Conservation (phyloP, 257 asterid species). For the Ocimum tenuiflorum region DNA sequence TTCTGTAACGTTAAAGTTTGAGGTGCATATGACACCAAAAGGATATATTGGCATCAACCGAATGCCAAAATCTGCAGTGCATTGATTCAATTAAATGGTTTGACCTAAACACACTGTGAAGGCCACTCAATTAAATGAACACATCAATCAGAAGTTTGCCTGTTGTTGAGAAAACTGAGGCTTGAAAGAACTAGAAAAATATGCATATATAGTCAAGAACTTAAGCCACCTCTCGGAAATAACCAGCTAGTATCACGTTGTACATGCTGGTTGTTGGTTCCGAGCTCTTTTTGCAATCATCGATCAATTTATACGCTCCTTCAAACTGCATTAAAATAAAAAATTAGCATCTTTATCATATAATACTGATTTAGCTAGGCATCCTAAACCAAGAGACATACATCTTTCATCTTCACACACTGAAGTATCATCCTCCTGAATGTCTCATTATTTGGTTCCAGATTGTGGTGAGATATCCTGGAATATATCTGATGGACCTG, state of each 20-base stretch:
- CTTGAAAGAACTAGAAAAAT: conserved; percentile 10
- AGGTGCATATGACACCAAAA: neutral
- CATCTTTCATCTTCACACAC: conserved; percentile 77
- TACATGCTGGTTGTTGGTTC: conserved; percentile 55
- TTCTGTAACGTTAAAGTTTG: neutral
- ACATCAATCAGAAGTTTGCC: neutral
- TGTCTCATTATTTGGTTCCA: conserved; percentile 57
- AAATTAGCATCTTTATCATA: neutral
- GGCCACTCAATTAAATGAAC: neutral
- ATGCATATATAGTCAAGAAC: conserved; percentile 9
- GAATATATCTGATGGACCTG: conserved; percentile 62
- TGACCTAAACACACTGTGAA: neutral
- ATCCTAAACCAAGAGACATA: conserved; percentile 27
- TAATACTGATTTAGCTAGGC: conserved; percentile 10
- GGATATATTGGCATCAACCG: neutral
- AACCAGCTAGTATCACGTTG: conserved; percentile 69
- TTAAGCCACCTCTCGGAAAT: conserved; percentile 66
- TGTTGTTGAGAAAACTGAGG: neutral
- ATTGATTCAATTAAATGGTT: neutral
- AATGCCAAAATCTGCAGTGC: neutral
- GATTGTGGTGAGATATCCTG: conserved; percentile 42
- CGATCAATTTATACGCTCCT: conserved; percentile 72
- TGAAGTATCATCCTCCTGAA: conserved; percentile 61
- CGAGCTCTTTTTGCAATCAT: conserved; percentile 42
- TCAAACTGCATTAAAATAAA: conserved; percentile 49